Base-by-base conservation (phyloP, 139 green algal species). In the Astrephomene gubernaculifera region DNA sequence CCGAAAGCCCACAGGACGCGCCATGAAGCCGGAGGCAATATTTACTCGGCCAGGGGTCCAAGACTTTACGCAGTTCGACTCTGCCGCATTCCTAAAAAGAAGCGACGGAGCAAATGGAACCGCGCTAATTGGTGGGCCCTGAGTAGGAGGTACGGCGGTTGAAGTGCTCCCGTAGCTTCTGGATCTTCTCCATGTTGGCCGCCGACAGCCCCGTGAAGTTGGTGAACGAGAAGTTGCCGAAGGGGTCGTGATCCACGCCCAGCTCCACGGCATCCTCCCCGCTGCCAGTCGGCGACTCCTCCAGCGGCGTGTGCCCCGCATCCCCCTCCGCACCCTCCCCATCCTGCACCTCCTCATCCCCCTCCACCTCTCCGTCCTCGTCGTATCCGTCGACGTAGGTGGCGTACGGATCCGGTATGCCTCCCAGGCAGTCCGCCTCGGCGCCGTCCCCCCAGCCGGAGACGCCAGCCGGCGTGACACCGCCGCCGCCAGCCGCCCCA, bases 171-270 rank as follows among this genome's bases (percentile, higher is more conserved):
- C 86, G 80, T 54, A 90, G 67, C 54, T 81, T 81, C n/a, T 79
- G 73, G 49, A 90, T 80, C 73, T 90, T 90, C 64, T 90, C 86
- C 86, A 90, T 85, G 41, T 90, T 90, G 36, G 86, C 79, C 25
- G 75, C 71, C 12, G 63, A 85, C 41, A 90, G 73, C 33, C 80
- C 85, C 8, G 71, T 69, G 72, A 87, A 90, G 74, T 90, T 90
- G 70, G 86, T 90, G 72, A 90, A 90, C 39, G 73, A 87, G 29
- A 90, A 90, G 81, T 90, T 90, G 72, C 52, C 52, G 44, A 90
- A 90, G 10, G 86, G 86, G 61, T 90, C 86, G 31, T 80, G 71
- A 21, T 79, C 79, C 2, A 57, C 54, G 54, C 36, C 19, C 19
- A 89, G 57, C 31, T 63, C 75, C 31, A 69, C 35, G 3, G 60